These are phyloP conservation scores for Punica granatum DNA, from an alignment of 345 rosid genomes.

Conservation along the genomic window DNA sequence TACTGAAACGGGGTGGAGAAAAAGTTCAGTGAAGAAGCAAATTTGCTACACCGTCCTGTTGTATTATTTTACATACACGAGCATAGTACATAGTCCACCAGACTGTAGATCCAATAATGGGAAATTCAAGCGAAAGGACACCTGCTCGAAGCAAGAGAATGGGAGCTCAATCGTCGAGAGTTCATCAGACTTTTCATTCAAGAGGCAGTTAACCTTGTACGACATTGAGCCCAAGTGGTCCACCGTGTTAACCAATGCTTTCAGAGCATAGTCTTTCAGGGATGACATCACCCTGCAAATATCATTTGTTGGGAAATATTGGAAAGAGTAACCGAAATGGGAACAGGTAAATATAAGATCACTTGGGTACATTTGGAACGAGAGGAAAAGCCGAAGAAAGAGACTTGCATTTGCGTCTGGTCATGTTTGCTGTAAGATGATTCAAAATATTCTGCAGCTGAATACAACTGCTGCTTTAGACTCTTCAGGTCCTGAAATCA, in stretches of 20 bases:
- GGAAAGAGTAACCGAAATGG: neutral
- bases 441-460: slow-evolving; percentile 87
- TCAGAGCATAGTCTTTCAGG: slow-evolving; percentile 60
- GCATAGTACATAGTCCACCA: too few relatives aligned
- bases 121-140: slow-evolving; percentile 2
- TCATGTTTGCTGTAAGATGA: slow-evolving; percentile 42
- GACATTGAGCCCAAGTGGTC: slow-evolving; percentile 92
- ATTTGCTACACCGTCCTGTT: too few relatives aligned
- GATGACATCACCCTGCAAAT: slow-evolving; percentile 48
- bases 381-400: neutral
- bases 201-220: slow-evolving; percentile 40
- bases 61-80: too few relatives aligned
- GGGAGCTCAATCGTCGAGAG: slow-evolving; percentile 42
- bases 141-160: slow-evolving; percentile 61
- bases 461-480: slow-evolving; percentile 62
- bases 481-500: slow-evolving; percentile 59
- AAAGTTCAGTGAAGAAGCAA: too few relatives aligned
- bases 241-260: slow-evolving; percentile 67
- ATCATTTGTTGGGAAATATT: neutral
- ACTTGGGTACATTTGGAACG: neutral
- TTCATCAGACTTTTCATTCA: slow-evolving; percentile 44
- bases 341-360: neutral
- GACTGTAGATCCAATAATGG: neutral
- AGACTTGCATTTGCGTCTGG: slow-evolving; percentile 57
- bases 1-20: too few relatives aligned